phyloP scores from a whole-genome alignment of 2,329 filamentous ascomycete species.

The Colletotrichum sp. region DNA sequence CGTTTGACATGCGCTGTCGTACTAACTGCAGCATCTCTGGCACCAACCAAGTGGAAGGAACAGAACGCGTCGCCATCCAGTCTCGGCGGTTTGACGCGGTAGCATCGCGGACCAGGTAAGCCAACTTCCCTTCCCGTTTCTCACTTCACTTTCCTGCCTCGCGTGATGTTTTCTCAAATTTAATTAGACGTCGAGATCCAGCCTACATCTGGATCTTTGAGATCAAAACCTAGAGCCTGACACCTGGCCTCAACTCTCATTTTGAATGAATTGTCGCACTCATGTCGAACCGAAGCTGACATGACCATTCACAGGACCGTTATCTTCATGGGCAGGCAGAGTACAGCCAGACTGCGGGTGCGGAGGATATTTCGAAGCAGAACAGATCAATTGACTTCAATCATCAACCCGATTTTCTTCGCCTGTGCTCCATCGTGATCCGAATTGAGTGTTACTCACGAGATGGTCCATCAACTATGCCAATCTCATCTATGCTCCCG shows the following conservation, averaged over 20 bases:
- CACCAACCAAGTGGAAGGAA: background rate
- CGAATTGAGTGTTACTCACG: background rate
- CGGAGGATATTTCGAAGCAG: background rate
- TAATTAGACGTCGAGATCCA: background rate
- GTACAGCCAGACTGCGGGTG: background rate
- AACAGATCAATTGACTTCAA: background rate
- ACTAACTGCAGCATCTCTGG: background rate
- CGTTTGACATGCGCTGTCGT: fast-evolving
- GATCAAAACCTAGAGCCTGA: background rate
- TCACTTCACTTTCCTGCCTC: background rate
- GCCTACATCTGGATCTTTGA: background rate
- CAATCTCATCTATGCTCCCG: background rate
- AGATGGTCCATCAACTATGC: background rate
- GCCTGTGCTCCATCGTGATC: background rate
- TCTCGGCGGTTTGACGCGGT: background rate
- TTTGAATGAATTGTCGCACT: background rate
- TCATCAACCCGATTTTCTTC: background rate
- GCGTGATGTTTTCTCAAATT: background rate
- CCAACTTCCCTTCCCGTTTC: background rate
- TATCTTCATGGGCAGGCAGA: fast-evolving
- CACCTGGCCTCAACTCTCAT: background rate
- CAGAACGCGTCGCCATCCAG: background rate
- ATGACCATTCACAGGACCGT: background rate
- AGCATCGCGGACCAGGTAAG: background rate
- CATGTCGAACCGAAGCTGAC: background rate